Conservation (phyloP, 2,329 filamentous ascomycete species). For the Thermoascus crustaceus region DNA sequence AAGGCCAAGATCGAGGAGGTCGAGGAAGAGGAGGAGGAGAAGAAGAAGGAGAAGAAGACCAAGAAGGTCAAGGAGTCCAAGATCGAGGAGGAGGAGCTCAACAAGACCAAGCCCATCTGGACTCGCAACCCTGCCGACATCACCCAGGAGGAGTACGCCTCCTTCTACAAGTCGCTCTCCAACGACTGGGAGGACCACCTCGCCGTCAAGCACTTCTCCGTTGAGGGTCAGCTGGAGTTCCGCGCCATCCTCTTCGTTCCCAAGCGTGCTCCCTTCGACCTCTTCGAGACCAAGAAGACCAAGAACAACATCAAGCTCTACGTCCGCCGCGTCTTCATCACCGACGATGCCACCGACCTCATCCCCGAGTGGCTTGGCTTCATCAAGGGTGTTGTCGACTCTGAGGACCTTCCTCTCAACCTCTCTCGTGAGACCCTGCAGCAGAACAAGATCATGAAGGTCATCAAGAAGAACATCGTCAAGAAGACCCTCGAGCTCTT, state of each 20-base stretch:
- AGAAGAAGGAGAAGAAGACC: conserved; percentile 92
- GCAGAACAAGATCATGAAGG: conserved; percentile 99
- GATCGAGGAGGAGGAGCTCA: conserved; percentile 98
- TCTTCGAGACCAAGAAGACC: conserved; percentile 99
- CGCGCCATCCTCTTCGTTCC: conserved; percentile 98
- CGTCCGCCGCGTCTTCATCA: conserved; percentile 99
- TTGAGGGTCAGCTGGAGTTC: conserved; percentile 99
- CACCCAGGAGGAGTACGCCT: conserved; percentile 88
- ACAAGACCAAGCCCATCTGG: conserved; percentile 99
- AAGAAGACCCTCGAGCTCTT: conserved; percentile 99
- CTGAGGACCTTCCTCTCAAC: conserved; percentile 98
- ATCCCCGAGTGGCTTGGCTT: conserved; percentile 99
- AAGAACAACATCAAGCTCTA: conserved; percentile 99
- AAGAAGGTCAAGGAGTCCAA: conserved; percentile 99
- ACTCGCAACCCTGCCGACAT: conserved; percentile 97
- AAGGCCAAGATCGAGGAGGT: conserved; percentile 94
- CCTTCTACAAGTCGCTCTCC: conserved; percentile 99
- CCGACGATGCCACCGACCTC: conserved; percentile 96
- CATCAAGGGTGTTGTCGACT: conserved; percentile 99
- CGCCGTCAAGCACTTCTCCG: conserved; percentile 99
- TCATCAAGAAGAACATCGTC: conserved; percentile 99
- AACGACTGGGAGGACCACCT: conserved; percentile 99
- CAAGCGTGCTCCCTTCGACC: conserved; percentile 98
- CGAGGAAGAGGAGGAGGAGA: conserved; percentile 70
- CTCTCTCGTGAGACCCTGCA: conserved; percentile 99